Percentiles rank a stretch among this genome's conserved stretches.
Evolutionary conservation across 257 asterid species (phyloP).

Genomic region (Plectranthus barbatus): DNA sequence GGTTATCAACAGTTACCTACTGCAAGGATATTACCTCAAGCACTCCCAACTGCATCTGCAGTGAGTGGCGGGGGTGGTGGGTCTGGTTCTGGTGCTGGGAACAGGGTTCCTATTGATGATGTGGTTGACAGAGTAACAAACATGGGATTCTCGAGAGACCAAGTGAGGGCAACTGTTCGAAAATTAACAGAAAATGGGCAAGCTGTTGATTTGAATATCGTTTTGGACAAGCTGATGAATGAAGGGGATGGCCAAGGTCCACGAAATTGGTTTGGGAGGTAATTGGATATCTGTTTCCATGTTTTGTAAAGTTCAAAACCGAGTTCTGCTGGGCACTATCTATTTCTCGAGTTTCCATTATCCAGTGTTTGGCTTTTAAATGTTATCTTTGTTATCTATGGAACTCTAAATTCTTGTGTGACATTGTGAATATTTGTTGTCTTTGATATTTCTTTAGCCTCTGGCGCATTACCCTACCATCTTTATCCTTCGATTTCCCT

Average conservation of each 20-base stretch:
- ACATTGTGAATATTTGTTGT: slow-evolving; percentile 9
- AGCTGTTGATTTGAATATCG: slow-evolving; percentile 78
- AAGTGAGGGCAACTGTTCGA: slow-evolving; percentile 72
- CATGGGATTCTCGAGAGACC: slow-evolving; percentile 94
- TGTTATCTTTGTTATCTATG: slow-evolving; percentile 19
- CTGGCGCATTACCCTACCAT: too few relatives aligned
- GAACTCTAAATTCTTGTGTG: slow-evolving; percentile 14
- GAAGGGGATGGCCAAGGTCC: slow-evolving; percentile 63
- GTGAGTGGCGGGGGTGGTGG: slow-evolving; percentile 41
- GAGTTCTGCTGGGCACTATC: slow-evolving; percentile 11
- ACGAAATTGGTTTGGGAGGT: slow-evolving; percentile 76
- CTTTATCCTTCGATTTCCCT: too few relatives aligned
- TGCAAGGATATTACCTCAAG: slow-evolving; percentile 79
- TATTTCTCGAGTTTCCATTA: slow-evolving; percentile 1
- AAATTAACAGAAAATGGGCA: slow-evolving; percentile 92
- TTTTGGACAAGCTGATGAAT: slow-evolving; percentile 94
- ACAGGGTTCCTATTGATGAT: slow-evolving; percentile 79
- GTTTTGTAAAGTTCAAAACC: slow-evolving; percentile 32
- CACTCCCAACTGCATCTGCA: slow-evolving; percentile 70
- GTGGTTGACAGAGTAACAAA: slow-evolving; percentile 88
- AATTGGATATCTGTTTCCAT: slow-evolving; percentile 4
- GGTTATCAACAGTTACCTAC: slow-evolving; percentile 87
- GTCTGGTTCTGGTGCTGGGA: slow-evolving; percentile 45
- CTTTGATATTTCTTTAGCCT: background rate
- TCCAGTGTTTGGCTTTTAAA: slow-evolving; percentile 15